Conservation (phyloP, 1,139 yeast species). For the Pichia kudriavzevii region DNA sequence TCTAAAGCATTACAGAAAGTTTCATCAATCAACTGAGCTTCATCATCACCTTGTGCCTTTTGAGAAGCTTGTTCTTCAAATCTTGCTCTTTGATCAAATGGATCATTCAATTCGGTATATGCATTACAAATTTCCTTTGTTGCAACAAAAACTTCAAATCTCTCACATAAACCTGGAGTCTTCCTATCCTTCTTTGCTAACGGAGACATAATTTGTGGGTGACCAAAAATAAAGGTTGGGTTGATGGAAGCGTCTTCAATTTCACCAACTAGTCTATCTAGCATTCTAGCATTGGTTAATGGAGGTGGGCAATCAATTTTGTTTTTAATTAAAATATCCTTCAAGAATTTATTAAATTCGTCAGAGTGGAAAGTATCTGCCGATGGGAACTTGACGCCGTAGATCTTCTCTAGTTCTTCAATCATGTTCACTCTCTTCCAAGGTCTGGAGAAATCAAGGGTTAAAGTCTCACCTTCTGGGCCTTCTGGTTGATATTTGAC, state of each 20-base stretch:
- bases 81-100: slow-evolving; percentile 94
- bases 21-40: slow-evolving; percentile 95
- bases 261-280: slow-evolving; percentile 96
- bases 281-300: slow-evolving; percentile 95
- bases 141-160: slow-evolving; percentile 97
- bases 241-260: slow-evolving; percentile 87
- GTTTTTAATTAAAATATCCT: slow-evolving; percentile 67
- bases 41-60: slow-evolving; percentile 98
- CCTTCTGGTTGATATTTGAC: slow-evolving; percentile 87
- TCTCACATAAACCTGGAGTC: slow-evolving; percentile 91
- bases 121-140: slow-evolving; percentile 98
- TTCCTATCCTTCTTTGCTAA: slow-evolving; percentile 93
- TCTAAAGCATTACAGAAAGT: slow-evolving; percentile 96
- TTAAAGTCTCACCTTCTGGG: slow-evolving; percentile 70
- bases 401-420: slow-evolving; percentile 84
- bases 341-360: slow-evolving; percentile 88
- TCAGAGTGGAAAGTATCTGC: slow-evolving; percentile 92
- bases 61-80: slow-evolving; percentile 99
- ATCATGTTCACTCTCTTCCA: slow-evolving; percentile 99
- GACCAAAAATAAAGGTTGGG: slow-evolving; percentile 97
- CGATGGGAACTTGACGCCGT: slow-evolving; percentile 85
- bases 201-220: slow-evolving; percentile 99
- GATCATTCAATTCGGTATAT: slow-evolving; percentile 97
- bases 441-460: slow-evolving; percentile 87
- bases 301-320: slow-evolving; percentile 94